A percentile compares a stretch with the other conserved stretches of the same genome.
Conservation (phyloP, 2,329 filamentous ascomycete species). For the Exophiala dermatitidis region DNA sequence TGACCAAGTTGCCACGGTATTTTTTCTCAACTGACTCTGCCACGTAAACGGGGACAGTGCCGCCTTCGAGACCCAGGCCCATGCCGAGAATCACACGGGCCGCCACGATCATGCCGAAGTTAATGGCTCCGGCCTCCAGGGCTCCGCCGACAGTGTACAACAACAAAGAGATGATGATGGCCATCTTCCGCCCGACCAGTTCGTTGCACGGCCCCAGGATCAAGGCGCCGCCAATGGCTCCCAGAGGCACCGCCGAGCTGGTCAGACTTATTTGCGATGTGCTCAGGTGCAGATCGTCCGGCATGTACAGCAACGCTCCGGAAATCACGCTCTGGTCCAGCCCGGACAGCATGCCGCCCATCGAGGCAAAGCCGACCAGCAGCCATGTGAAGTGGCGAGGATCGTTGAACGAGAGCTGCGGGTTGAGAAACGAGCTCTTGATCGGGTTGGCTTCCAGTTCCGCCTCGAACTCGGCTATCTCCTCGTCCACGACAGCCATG, state of each 20-base stretch:
- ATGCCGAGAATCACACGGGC: slow-evolving; percentile 62
- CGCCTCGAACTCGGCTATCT: slow-evolving; percentile 32
- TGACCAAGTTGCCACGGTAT: slow-evolving; percentile 65
- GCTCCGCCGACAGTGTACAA: slow-evolving; percentile 64
- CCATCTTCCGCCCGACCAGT: slow-evolving; percentile 57
- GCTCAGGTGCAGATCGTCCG: slow-evolving; percentile 50
- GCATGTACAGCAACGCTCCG: slow-evolving; percentile 62
- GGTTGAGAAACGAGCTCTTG: slow-evolving; percentile 22
- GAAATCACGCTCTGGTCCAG: slow-evolving; percentile 67
- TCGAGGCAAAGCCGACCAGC: slow-evolving; percentile 63
- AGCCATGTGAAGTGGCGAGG: slow-evolving; percentile 61
- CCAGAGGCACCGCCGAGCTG: slow-evolving; percentile 64
- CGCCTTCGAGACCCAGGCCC: slow-evolving; percentile 63
- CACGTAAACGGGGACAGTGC: slow-evolving; percentile 68
- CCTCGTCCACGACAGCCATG: slow-evolving; percentile 28
- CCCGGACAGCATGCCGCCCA: slow-evolving; percentile 65
- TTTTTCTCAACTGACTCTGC: slow-evolving; percentile 62
- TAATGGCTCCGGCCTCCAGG: slow-evolving; percentile 59
- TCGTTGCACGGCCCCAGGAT: slow-evolving; percentile 62
- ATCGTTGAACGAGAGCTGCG: slow-evolving; percentile 51
- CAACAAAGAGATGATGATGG: slow-evolving; percentile 62
- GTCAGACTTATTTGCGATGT: slow-evolving; percentile 56
- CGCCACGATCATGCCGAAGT: slow-evolving; percentile 64
- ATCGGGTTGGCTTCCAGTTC: slow-evolving; percentile 26
- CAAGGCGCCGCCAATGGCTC: slow-evolving; percentile 62